Conservation (phyloP, 1,284 basidiomycete species). For the Irpex lacteus region DNA sequence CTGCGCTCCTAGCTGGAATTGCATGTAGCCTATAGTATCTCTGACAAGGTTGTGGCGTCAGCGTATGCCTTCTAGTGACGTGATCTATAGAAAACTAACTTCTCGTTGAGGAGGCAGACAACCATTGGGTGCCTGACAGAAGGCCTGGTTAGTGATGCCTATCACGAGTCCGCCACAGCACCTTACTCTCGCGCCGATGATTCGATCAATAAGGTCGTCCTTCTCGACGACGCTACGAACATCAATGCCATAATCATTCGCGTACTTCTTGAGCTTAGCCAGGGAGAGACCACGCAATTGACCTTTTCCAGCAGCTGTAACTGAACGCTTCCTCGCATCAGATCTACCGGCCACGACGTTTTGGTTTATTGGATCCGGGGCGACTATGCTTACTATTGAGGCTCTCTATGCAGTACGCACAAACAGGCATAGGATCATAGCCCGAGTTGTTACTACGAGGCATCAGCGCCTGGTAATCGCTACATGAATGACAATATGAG, state of each 20-base stretch:
- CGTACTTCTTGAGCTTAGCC: constrained; percentile 63
- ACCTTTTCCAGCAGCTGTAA: constrained; percentile 60
- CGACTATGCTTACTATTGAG: constrained; percentile 46
- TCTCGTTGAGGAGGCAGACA: constrained; percentile 55
- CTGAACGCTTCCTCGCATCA: constrained; percentile 32
- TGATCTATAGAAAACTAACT: constrained; percentile 31
- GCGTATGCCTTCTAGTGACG: neutral
- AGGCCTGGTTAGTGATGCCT: neutral
- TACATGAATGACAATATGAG: constrained; percentile 66
- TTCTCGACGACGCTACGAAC: constrained; percentile 68
- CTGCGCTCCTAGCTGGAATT: constrained; percentile 50
- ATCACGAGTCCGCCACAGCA: neutral
- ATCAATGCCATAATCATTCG: constrained; percentile 64
- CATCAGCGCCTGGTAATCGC: constrained; percentile 73
- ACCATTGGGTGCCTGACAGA: constrained; percentile 44
- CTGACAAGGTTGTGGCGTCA: constrained; percentile 23
- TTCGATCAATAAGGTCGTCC: constrained; percentile 67
- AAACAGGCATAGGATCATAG: constrained; percentile 63
- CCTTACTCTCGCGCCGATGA: constrained; percentile 55
- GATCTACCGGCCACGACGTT: neutral
- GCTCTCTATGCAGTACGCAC: constrained; percentile 69
- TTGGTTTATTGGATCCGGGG: neutral
- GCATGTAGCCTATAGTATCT: constrained; percentile 60
- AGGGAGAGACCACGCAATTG: constrained; percentile 54
- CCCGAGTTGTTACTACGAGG: constrained; percentile 49